Base-by-base conservation (phyloP, 768 basidiomycete genomes). In the Coprinellus micaceus region DNA sequence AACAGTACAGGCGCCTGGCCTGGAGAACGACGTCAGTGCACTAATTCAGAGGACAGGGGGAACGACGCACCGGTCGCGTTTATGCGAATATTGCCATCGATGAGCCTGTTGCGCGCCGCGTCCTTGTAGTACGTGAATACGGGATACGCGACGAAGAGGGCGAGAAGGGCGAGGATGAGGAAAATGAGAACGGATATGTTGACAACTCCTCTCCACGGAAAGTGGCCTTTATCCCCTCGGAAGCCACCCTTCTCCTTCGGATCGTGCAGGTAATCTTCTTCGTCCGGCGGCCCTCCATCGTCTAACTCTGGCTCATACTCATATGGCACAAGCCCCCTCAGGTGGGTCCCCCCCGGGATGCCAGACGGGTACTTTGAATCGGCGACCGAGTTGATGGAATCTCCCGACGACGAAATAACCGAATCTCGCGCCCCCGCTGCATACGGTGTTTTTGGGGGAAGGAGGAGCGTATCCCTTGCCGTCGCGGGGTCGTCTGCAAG, bases 91-190 rank as follows among this genome's bases (percentile, higher is more conserved):
- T 88, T 90, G 10, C 85, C 80, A 52, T 82, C 81, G 52, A 87
- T 83, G 4, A 76, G 74, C 36, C 64, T 47, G 53, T 76, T 77
- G 40, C 69, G 66, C 1, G 66, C 62, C 24, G 69, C 64, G 52
- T 77, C 65, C 2, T 68, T 63, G 64, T 80, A 81, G 57, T 81
- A 87, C 0, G 68, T 68, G 45, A 77, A 50, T 29, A 96, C 81
- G 2, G 95, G 94, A 66, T 91, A 95, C 40, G 85, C 83, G 50
- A 91, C 82, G 69, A 96, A 97, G 7, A 97, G 80, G 36, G 71
- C 70, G 53, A 97, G 69, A 57, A 97, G 71, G 4, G 75, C 82
- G 25, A 70, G 22, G 15, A 90, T 72, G 61, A 97, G 77, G 19
- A 85, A 1, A 33, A 86, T 0, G 24, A 98, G 76, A 49, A 90